These are phyloP conservation scores for Tilletia setariae DNA, from an alignment of 1,284 basidiomycete genomes.

Conservation along the genomic window DNA sequence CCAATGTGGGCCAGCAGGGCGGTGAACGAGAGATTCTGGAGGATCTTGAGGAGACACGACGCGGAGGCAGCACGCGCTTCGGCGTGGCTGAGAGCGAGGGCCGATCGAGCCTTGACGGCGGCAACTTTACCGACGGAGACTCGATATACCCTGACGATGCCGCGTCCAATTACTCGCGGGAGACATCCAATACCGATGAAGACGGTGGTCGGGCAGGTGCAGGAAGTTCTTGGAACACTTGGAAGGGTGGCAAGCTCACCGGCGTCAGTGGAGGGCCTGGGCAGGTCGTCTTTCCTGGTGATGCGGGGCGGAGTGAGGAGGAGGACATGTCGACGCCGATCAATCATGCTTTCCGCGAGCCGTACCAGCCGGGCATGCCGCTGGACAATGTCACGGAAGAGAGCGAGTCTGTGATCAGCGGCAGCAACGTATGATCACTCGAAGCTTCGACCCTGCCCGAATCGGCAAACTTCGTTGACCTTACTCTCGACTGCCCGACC, in stretches of 20 bases:
- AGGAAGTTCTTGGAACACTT: not conserved
- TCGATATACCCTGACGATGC: conserved; percentile 47
- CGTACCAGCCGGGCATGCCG: conserved; percentile 47
- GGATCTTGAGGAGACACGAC: not conserved
- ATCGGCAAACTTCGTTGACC: no score
- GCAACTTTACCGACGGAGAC: conserved; percentile 23
- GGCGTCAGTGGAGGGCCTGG: not conserved
- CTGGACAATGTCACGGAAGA: conserved; percentile 45
- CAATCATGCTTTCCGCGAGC: conserved; percentile 26
- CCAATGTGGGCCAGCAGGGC: not conserved
- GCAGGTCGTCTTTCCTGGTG: conserved; percentile 12
- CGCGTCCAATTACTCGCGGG: conserved; percentile 32
- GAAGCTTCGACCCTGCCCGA: no score
- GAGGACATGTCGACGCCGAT: conserved; percentile 21
- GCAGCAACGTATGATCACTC: conserved; percentile 20
- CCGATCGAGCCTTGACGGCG: not conserved
- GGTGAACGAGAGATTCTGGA: not conserved
- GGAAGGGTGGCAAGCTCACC: not conserved
- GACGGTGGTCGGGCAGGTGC: conserved; percentile 10
- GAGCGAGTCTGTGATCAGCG: conserved; percentile 36
- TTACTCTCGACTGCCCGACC: no score
- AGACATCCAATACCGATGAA: conserved; percentile 13
- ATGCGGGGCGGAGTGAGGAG: conserved; percentile 21
- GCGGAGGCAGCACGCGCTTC: not conserved
- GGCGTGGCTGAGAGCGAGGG: not conserved